Evolutionary conservation across 2,329 filamentous ascomycete species (phyloP).

Genomic region (Hirsutella minnesotensis): DNA sequence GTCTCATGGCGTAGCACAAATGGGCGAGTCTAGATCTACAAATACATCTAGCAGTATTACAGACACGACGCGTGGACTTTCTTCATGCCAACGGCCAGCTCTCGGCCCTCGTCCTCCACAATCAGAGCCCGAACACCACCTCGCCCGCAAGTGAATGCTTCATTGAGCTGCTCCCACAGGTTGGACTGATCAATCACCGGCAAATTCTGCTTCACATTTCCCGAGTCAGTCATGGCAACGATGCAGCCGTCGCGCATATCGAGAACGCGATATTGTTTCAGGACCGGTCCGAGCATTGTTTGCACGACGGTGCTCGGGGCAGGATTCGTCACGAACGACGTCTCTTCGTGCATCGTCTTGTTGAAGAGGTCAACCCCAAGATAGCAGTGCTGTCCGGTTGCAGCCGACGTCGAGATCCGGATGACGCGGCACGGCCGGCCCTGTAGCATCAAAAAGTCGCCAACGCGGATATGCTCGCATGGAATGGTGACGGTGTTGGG

Average conservation of each 20-base stretch:
- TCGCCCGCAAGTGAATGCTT: constrained; percentile 81
- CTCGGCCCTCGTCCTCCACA: constrained; percentile 82
- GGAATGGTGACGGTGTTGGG: constrained; percentile 94
- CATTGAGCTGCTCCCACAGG: constrained; percentile 68
- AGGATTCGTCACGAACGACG: constrained; percentile 92
- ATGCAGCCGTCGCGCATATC: constrained; percentile 82
- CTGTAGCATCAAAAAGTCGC: constrained; percentile 97
- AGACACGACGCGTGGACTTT: constrained; percentile 73
- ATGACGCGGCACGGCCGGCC: constrained; percentile 99
- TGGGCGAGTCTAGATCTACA: too few species aligned
- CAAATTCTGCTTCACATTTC: constrained; percentile 94
- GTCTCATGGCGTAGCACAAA: too few species aligned
- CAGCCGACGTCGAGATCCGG: constrained; percentile 94
- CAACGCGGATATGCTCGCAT: constrained; percentile 98
- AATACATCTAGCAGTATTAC: constrained; percentile 24
- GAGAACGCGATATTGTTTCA: constrained; percentile 99
- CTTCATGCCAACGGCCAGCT: constrained; percentile 98
- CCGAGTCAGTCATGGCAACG: constrained; percentile 97
- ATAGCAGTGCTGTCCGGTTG: constrained; percentile 99
- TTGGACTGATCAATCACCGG: constrained; percentile 91
- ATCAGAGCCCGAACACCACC: constrained; percentile 92
- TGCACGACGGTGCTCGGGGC: constrained; percentile 93
- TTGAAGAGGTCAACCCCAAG: constrained; percentile 99
- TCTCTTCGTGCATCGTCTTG: constrained; percentile 98
- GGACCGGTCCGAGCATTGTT: constrained; percentile 98